Evolutionary conservation across 2,329 filamentous ascomycete species (phyloP).

Genomic region (Cladosporium sp.): DNA sequence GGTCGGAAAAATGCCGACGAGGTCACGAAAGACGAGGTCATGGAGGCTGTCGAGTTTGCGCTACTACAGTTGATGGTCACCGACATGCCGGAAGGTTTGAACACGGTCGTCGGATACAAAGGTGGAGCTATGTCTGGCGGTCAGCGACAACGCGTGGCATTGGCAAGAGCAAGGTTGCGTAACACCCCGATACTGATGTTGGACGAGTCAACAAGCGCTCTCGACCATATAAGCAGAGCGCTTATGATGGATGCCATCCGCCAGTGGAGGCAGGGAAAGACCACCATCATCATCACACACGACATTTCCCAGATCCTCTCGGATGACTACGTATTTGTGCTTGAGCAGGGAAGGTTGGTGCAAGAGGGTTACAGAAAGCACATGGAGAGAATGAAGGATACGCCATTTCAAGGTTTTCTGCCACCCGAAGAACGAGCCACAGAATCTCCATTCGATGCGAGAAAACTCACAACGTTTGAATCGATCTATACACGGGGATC

Average conservation of each 20-base stretch:
- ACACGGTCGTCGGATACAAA: slow-evolving; percentile 67
- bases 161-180: slow-evolving; percentile 72
- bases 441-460: slow-evolving; percentile 17
- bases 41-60: slow-evolving; percentile 60
- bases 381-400: slow-evolving; percentile 39
- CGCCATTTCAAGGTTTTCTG: slow-evolving; percentile 31
- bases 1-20: slow-evolving; percentile 51
- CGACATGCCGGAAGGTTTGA: slow-evolving; percentile 62
- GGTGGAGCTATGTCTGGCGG: slow-evolving; percentile 74
- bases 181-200: slow-evolving; percentile 77
- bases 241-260: slow-evolving; percentile 71
- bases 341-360: slow-evolving; percentile 64
- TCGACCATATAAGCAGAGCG: slow-evolving; percentile 67
- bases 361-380: slow-evolving; percentile 62
- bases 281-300: slow-evolving; percentile 90
- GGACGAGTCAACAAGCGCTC: slow-evolving; percentile 81
- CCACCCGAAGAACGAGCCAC: slow-evolving; percentile 19
- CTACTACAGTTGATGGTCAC: slow-evolving; percentile 64
- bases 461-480: slow-evolving; percentile 15
- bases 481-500: slow-evolving; percentile 18
- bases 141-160: slow-evolving; percentile 73
- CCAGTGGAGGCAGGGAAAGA: slow-evolving; percentile 71
- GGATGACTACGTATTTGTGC: slow-evolving; percentile 72
- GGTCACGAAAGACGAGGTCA: slow-evolving; percentile 53
- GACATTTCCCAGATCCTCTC: slow-evolving; percentile 71